These are phyloP conservation scores for Thielaviopsis musarum DNA, from an alignment of 2,329 filamentous ascomycete genomes.

Conservation along the genomic window DNA sequence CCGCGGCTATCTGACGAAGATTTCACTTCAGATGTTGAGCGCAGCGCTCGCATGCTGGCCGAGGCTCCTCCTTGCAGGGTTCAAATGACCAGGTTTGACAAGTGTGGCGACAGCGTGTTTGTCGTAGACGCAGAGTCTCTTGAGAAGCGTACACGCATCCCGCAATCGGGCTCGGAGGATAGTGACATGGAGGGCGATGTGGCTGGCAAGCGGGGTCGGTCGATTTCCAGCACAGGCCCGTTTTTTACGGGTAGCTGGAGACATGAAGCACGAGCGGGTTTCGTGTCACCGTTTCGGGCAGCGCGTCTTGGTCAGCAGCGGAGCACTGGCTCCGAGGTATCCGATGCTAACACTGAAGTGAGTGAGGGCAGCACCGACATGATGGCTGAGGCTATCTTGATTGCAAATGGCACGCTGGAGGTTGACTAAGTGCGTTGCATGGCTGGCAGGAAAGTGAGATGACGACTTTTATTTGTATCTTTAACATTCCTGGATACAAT, in stretches of 20 bases:
- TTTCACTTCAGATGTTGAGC: neutral
- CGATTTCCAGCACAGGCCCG: conserved; percentile 7
- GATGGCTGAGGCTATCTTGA: conserved; percentile 4
- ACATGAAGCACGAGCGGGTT: conserved; percentile 6
- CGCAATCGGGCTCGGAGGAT: neutral
- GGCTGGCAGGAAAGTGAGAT: neutral
- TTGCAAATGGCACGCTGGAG: conserved; percentile 3
- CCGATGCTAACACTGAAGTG: conserved; percentile 4
- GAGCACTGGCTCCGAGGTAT: neutral
- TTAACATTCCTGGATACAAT: neutral
- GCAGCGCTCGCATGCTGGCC: neutral
- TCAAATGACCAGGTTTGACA: conserved; percentile 3
- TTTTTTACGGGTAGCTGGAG: conserved; percentile 11
- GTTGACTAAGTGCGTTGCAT: neutral
- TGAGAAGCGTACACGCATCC: neutral
- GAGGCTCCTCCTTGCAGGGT: conserved; percentile 3
- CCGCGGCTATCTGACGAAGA: neutral
- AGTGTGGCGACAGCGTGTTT: conserved; percentile 1
- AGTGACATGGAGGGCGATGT: neutral
- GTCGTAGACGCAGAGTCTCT: conserved; percentile 2
- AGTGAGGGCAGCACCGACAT: conserved; percentile 2
- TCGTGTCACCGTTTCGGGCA: conserved; percentile 10
- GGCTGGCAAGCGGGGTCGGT: conserved; percentile 2
- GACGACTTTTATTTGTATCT: neutral
- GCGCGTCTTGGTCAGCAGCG: conserved; percentile 4